Evolutionary conservation across 2,329 filamentous ascomycete species (phyloP), one percentile per base, ranked within the genome.

Genomic region (Verticillium klebahnii): DNA sequence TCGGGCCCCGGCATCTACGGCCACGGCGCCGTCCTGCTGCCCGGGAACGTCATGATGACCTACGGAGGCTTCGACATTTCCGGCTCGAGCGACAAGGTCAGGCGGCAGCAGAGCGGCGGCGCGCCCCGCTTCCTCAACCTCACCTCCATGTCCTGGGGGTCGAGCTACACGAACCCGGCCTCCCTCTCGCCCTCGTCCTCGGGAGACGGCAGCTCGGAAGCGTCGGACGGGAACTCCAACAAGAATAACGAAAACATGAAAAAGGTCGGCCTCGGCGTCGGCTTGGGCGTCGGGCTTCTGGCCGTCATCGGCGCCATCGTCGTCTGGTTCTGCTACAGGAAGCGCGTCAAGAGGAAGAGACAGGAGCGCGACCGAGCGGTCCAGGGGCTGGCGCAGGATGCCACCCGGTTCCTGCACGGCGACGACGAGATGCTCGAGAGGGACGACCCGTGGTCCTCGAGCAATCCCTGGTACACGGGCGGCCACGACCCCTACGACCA

Each of bases 21-120:
- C 0, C 87, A 90, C 67, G 87, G 85, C 1, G 85, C 87, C 1
- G 82, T 79, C 1, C 75, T 89, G 60, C 73, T 90, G 3, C 87
- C 87, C 0, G 87, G 87, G 2, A 89, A 89, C 65, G 79, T 89
- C 2, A 87, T 90, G 84, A 85, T 89, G 81, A 77, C 89, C 1
- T 84, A 87, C 55, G 87, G 87, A 6, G 87, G 87, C 1, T 85
- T 85, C 69, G 78, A 79, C 25, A 85, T 86, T 37, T 72, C 75
- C 37, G 66, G 66, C 9, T 69, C 76, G 1, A 68, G 67, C 14
- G 69, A 68, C 54, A 70, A 70, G 15, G 54, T 59, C 2, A 79
- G 73, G 65, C 75, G 78, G 40, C 74, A 75, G 65, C 66, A 63
- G 55, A 68, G 39, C 52, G 67, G 65, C 29, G 67, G 64, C 60